These are phyloP conservation scores for Polychytrium aggregatum DNA, from an alignment of 192 early-diverging fungal species.

Conservation along the genomic window DNA sequence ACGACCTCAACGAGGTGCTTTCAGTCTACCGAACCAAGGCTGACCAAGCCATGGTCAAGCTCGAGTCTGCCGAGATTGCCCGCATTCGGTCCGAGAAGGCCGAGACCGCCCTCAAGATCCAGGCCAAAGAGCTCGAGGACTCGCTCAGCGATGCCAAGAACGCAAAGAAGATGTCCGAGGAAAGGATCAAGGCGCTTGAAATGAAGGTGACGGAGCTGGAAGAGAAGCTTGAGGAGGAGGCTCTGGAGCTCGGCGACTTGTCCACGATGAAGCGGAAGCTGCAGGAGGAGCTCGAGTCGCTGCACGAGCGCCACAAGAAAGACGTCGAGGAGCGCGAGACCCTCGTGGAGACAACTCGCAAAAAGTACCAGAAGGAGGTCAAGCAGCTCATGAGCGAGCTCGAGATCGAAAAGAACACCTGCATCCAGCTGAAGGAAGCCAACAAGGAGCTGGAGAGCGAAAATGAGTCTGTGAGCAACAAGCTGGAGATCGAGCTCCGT, in stretches of 20 bases:
- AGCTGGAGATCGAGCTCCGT: conserved; percentile 61
- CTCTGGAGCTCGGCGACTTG: conserved; percentile 58
- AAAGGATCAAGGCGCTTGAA: conserved; percentile 51
- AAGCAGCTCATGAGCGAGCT: conserved; percentile 68
- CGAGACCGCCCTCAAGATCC: conserved; percentile 50
- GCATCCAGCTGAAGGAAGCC: conserved; percentile 57
- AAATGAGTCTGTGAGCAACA: conserved; percentile 45
- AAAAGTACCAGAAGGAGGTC: conserved; percentile 79
- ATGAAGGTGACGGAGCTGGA: conserved; percentile 59
- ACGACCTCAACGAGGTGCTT: conserved; percentile 43
- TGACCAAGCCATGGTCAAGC: conserved; percentile 37
- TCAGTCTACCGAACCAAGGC: conserved; percentile 39
- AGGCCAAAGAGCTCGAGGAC: conserved; percentile 59
- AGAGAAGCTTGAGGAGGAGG: conserved; percentile 65
- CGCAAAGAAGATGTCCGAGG: conserved; percentile 53
- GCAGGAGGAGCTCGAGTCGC: conserved; percentile 60
- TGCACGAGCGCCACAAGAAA: conserved; percentile 57
- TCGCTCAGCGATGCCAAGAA: conserved; percentile 49
- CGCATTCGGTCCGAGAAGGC: conserved; percentile 66
- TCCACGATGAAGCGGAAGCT: conserved; percentile 57
- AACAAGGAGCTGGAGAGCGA: conserved; percentile 56
- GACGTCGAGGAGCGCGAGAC: conserved; percentile 68
- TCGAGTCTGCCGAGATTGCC: conserved; percentile 58
- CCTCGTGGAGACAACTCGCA: conserved; percentile 58
- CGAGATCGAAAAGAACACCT: conserved; percentile 50